A percentile compares a stretch with the other conserved stretches of the same genome.
Evolutionary conservation across 129 eudicot species (phyloP).

Genomic region (Silybum marianum): DNA sequence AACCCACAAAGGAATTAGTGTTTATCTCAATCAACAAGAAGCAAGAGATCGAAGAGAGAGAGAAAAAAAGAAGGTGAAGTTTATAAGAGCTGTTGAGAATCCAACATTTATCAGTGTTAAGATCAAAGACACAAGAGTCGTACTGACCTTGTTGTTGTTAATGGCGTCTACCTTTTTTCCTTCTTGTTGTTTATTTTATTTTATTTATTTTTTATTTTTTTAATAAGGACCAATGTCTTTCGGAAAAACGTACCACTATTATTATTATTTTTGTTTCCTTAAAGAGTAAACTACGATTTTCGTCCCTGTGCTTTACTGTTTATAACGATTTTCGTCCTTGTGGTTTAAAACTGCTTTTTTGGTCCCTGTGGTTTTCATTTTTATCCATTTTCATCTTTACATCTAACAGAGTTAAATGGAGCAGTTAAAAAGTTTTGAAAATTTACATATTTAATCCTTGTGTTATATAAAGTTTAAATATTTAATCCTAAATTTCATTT

Average conservation of each 20-base stretch:
- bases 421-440: no score
- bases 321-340: no score
- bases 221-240: background rate
- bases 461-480: no score
- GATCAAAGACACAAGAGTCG: background rate
- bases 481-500: no score
- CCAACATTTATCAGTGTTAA: background rate
- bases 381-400: no score
- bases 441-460: no score
- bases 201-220: background rate
- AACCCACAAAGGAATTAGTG: conserved; percentile 14
- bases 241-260: background rate
- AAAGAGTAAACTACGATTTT: no score
- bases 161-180: background rate
- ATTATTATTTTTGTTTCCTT: no score
- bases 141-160: background rate
- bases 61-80: conserved; percentile 2
- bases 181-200: background rate
- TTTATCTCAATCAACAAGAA: background rate
- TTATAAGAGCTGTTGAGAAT: background rate
- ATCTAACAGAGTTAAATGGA: no score
- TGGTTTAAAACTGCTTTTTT: no score
- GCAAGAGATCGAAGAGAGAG: conserved; percentile 9
- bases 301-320: no score
- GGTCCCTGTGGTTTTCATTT: no score